Base-by-base conservation (phyloP, 2,329 filamentous ascomycete genomes). In the Fusarium sacchari region DNA sequence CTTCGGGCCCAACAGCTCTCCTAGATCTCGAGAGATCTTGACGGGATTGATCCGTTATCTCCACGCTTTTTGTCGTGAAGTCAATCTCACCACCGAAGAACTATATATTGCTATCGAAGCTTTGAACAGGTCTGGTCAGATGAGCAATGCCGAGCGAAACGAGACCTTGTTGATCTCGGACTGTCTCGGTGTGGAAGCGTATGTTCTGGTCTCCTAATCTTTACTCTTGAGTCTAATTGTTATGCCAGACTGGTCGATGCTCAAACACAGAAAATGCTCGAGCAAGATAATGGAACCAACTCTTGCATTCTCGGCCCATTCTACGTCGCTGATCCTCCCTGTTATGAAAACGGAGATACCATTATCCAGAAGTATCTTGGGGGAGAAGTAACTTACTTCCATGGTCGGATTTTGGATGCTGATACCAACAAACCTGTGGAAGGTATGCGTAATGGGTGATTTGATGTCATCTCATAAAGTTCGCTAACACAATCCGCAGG, bases 381-480 rank as follows among this genome's bases (percentile, higher is more conserved):
- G 0, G 52, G 52, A 13, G 52, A 55, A 6, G 52, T 55, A 3
- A 55, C 36, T 6, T 55, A 42, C 15, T 55, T 55, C 15, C 52
- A 55, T 30, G 36, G 52, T 11, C 36, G 6, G 7, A 55, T 55
- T 2, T 10, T 55, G 11, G 20, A 55, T 30, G 22, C 52, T 4
- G 26, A 55, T 20, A 55, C 20, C 1, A 7, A 55, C 1, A 6
- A 24, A 10, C 52, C 52, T 5, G 26, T 55, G 11, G 26, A 8
- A 55, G 20, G 36, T 55, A 30, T 14, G 17, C 7, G 5, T 9
- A 1, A 20, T 20, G 0, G 43, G 24, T 6, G 7, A 18, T 7
- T 44, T 7, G 4, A 5, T 14, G 3, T 7, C 5, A 7, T 20
- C 6, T 46, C 5, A 26, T 2, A 9, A 39, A 20, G 8, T 7